phyloP scores from a whole-genome alignment of 352 stramenopile species.

The Globisporangium acanthophoron region DNA sequence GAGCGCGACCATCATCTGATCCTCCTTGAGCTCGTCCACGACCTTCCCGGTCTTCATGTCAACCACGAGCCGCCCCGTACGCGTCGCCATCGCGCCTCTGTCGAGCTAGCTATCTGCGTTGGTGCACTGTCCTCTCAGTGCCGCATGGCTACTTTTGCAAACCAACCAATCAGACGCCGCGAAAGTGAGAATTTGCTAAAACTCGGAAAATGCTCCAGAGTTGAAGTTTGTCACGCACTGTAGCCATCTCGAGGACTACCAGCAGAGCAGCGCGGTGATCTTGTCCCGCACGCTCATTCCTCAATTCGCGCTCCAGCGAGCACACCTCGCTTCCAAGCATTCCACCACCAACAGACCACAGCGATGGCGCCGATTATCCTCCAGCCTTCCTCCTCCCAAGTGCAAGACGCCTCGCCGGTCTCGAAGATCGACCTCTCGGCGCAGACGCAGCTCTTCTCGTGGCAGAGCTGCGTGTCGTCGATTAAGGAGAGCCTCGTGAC shows the following conservation, averaged over 20 bases:
- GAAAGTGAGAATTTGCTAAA: background rate
- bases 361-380: background rate
- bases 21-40: conserved; percentile 62
- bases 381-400: background rate
- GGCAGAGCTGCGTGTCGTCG: background rate
- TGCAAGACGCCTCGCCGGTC: background rate
- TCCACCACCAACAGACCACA: background rate
- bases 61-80: conserved; percentile 49
- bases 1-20: conserved; percentile 56
- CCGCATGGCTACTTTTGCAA: background rate
- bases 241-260: background rate
- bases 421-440: background rate
- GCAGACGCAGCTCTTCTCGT: background rate
- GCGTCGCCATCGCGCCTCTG: conserved; percentile 32
- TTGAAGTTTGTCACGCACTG: background rate
- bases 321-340: background rate
- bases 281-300: background rate
- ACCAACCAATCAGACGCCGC: background rate
- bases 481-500: background rate
- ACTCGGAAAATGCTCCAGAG: background rate
- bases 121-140: background rate
- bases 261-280: background rate
- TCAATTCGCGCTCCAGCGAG: background rate
- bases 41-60: conserved; percentile 50
- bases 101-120: background rate